Evolutionary conservation across 2,329 filamentous ascomycete genomes (phyloP).

Genomic region (Microsporum ferrugineum): DNA sequence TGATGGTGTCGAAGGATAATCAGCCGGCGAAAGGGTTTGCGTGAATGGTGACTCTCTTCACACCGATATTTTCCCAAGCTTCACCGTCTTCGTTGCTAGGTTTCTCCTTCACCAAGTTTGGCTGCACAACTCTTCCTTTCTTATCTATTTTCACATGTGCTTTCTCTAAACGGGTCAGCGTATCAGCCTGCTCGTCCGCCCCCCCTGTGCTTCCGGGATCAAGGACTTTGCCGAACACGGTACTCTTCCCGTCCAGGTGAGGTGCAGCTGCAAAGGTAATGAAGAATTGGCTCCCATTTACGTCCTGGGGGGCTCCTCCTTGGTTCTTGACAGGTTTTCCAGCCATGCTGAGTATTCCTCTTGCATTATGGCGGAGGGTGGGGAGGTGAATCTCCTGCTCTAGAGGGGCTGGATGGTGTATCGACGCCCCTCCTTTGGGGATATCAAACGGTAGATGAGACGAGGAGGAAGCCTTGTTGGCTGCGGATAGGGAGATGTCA

Average conservation of each 20-base stretch:
- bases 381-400: slow-evolving; percentile 53
- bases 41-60: slow-evolving; percentile 49
- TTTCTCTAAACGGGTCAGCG: slow-evolving; percentile 43
- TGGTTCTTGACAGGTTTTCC: slow-evolving; percentile 41
- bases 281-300: slow-evolving; percentile 54
- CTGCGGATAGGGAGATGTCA: slow-evolving; percentile 35
- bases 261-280: slow-evolving; percentile 50
- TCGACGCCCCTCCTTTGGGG: slow-evolving; percentile 47
- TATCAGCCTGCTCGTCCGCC: slow-evolving; percentile 36
- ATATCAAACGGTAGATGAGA: slow-evolving; percentile 36
- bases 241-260: slow-evolving; percentile 56
- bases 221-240: slow-evolving; percentile 53
- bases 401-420: slow-evolving; percentile 41
- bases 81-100: slow-evolving; percentile 17
- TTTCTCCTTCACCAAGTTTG: slow-evolving; percentile 23
- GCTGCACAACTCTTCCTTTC: slow-evolving; percentile 46
- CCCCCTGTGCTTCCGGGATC: slow-evolving; percentile 34
- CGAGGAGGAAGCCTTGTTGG: slow-evolving; percentile 30
- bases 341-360: slow-evolving; percentile 50
- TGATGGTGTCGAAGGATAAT: slow-evolving; percentile 14
- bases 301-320: slow-evolving; percentile 21
- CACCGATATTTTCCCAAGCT: slow-evolving; percentile 41
- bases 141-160: slow-evolving; percentile 52
- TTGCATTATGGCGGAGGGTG: slow-evolving; percentile 45
- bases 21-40: slow-evolving; percentile 53